Conservation (phyloP, 2,329 filamentous ascomycete genomes). For the Arthrobotrys sinensis region DNA sequence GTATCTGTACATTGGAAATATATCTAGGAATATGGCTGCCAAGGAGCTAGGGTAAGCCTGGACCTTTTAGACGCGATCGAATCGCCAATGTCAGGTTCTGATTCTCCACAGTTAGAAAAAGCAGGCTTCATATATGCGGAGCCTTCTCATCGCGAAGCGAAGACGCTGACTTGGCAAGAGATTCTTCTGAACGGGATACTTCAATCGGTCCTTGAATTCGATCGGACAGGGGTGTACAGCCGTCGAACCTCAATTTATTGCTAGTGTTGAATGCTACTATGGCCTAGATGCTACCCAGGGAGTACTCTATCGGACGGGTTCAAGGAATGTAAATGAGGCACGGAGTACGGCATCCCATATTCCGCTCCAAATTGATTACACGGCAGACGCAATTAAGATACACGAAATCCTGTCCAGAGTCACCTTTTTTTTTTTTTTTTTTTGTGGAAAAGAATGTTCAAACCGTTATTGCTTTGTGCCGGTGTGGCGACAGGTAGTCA, state of each 20-base stretch:
- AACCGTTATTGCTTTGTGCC: constrained; percentile 2
- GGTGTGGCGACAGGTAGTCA: constrained; percentile 5
- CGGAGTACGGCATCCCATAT: not conserved
- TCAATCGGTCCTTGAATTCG: constrained; percentile 5
- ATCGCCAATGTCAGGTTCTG: not conserved
- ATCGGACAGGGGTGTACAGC: not conserved
- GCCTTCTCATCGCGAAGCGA: not conserved
- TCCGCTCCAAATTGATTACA: not conserved
- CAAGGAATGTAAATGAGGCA: constrained; percentile 2
- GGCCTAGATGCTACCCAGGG: not conserved
- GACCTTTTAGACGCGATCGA: constrained; percentile 28
- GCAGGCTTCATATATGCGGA: constrained; percentile 4
- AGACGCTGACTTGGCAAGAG: constrained; percentile 13
- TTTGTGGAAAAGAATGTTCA: not conserved
- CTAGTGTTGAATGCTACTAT: not conserved
- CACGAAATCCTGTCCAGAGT: not conserved
- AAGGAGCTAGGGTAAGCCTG: constrained; percentile 45
- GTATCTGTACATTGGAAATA: not conserved
- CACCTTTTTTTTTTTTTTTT: not conserved
- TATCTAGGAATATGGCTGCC: constrained; percentile 1
- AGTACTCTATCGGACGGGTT: not conserved
- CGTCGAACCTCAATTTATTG: constrained; percentile 2
- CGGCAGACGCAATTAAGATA: not conserved
- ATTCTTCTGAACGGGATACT: constrained; percentile 47
- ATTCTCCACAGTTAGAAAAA: not conserved